Conservation (phyloP, 2,329 filamentous ascomycete species). For the Sporothrix pallida region DNA sequence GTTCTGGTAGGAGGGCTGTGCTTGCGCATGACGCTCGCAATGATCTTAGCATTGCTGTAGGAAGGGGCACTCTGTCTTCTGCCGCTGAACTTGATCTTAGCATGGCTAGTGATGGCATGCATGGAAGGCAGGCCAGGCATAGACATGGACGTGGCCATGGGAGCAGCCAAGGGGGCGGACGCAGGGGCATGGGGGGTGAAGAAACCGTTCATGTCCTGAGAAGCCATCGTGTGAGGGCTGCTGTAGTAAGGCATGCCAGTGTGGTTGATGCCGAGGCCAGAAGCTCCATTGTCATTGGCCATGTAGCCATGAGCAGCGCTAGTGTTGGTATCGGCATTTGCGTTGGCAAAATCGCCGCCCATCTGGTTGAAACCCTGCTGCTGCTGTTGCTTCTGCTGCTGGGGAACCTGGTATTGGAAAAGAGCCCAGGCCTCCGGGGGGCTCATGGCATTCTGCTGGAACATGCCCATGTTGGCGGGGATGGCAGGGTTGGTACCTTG, state of each 20-base stretch:
- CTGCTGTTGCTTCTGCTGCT: neutral
- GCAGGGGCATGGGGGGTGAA: neutral
- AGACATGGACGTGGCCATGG: slow-evolving; percentile 1
- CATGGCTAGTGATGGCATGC: neutral
- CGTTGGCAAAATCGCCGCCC: neutral
- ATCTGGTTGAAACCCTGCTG: neutral
- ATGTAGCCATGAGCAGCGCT: neutral
- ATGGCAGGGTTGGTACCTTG: neutral
- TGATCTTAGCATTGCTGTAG: slow-evolving; percentile 24
- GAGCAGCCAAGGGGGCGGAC: neutral
- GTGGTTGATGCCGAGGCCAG: neutral
- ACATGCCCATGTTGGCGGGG: neutral
- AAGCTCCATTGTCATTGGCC: neutral
- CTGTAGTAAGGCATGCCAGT: neutral
- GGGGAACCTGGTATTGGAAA: neutral
- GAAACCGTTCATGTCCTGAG: neutral
- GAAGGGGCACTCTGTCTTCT: slow-evolving; percentile 8
- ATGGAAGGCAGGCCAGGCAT: slow-evolving; percentile 4
- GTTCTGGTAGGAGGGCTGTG: neutral
- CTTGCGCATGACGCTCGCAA: slow-evolving; percentile 1
- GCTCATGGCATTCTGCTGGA: neutral
- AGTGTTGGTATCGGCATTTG: neutral
- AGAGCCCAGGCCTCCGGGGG: neutral
- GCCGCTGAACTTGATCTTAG: neutral
- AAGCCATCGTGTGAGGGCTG: neutral